These are phyloP conservation scores for Graphilbum ipis-grandicollis DNA, from an alignment of 2,329 filamentous ascomycete species.

Conservation along the genomic window DNA sequence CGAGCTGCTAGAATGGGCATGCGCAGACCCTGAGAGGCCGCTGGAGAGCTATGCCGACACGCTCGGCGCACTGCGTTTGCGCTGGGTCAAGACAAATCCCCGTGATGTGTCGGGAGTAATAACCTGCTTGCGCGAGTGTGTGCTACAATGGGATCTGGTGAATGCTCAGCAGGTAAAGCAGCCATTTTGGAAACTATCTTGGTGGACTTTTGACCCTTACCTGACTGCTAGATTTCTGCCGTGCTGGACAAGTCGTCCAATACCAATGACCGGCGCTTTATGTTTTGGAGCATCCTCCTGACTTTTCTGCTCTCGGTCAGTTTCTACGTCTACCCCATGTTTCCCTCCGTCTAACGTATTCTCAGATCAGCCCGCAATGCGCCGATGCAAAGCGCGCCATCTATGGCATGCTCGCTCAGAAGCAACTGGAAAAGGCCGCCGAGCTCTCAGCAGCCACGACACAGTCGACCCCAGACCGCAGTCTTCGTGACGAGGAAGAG, in stretches of 20 bases:
- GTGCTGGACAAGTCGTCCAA: slow-evolving; percentile 31
- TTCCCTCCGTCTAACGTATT: not conserved
- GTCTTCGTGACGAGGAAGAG: slow-evolving; percentile 30
- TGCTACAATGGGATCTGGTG: slow-evolving; percentile 35
- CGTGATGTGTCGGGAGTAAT: slow-evolving; percentile 20
- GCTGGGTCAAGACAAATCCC: slow-evolving; percentile 34
- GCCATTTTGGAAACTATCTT: not conserved
- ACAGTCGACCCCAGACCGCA: slow-evolving; percentile 10
- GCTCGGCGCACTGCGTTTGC: slow-evolving; percentile 29
- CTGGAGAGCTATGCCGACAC: slow-evolving; percentile 25
- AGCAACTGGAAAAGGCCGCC: slow-evolving; percentile 29
- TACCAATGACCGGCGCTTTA: slow-evolving; percentile 26
- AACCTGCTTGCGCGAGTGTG: slow-evolving; percentile 33
- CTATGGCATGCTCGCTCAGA: slow-evolving; percentile 31
- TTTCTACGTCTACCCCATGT: not conserved
- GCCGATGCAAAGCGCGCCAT: slow-evolving; percentile 31
- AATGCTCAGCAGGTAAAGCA: slow-evolving; percentile 35
- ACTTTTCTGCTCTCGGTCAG: slow-evolving; percentile 36
- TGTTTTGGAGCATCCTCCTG: slow-evolving; percentile 38
- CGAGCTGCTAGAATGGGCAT: slow-evolving; percentile 38
- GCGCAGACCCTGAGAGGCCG: slow-evolving; percentile 13
- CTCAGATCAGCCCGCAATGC: slow-evolving; percentile 27
- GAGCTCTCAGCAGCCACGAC: not conserved
- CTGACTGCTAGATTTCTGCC: slow-evolving; percentile 29
- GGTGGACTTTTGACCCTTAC: not conserved